Evolutionary conservation across 441 rosid genomes (phyloP).

Genomic region (Erysimum cheiri): DNA sequence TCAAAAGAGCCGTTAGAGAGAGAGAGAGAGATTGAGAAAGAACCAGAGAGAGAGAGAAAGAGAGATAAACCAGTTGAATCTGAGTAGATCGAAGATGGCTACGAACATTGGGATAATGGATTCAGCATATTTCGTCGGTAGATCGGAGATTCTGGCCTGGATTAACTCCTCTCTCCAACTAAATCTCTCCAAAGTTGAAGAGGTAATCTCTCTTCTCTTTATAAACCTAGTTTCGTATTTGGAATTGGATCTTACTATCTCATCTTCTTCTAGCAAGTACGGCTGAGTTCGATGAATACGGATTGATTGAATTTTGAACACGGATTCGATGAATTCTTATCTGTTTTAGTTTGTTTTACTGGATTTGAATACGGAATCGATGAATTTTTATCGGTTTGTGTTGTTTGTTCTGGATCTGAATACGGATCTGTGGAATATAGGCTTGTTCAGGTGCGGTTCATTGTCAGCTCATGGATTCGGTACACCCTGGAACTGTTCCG

Average conservation of each 20-base stretch:
- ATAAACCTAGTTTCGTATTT: conserved; percentile 6
- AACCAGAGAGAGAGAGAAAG: neutral
- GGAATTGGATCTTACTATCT: neutral
- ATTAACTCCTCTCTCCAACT: conserved; percentile 89
- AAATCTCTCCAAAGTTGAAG: conserved; percentile 94
- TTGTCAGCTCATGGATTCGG: conserved; percentile 91
- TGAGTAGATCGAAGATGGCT: conserved; percentile 52
- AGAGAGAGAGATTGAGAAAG: conserved; percentile 1
- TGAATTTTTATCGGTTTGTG: conserved; percentile 14
- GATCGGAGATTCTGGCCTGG: conserved; percentile 97
- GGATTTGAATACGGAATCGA: conserved; percentile 13
- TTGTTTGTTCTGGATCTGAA: conserved; percentile 12
- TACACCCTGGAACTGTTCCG: conserved; percentile 89
- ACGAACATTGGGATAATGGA: conserved; percentile 95
- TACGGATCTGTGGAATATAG: conserved; percentile 49
- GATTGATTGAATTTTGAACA: neutral
- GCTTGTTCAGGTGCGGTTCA: conserved; percentile 93
- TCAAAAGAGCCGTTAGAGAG: conserved; percentile 43
- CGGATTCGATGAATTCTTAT: conserved; percentile 25
- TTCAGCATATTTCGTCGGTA: conserved; percentile 83
- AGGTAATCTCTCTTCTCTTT: conserved; percentile 52
- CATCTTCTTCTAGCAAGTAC: neutral
- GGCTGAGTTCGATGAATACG: neutral
- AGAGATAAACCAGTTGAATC: conserved; percentile 10
- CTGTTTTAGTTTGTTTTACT: neutral